A percentile compares a stretch with the other conserved stretches of the same genome.
Evolutionary conservation across 2,329 filamentous ascomycete species (phyloP).

Genomic region (Thielaviopsis ethacetica): DNA sequence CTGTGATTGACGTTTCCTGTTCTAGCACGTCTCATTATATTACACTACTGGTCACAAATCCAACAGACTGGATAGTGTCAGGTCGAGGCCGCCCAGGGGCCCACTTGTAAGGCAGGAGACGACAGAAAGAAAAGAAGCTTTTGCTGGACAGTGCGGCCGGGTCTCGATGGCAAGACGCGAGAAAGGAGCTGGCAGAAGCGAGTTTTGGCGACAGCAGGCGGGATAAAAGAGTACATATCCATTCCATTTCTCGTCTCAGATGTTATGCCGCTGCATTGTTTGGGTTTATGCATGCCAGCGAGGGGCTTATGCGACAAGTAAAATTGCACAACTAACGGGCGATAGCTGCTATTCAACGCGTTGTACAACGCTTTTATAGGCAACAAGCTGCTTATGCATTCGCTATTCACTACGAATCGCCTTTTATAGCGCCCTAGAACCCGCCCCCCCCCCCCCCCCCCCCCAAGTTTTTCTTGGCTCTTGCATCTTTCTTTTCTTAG

Average conservation of each 20-base stretch:
- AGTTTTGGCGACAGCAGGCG: not conserved
- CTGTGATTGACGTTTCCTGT: not conserved
- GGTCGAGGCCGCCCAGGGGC: not conserved
- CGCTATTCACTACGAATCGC: not conserved
- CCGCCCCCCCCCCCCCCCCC: no score
- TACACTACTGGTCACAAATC: not conserved
- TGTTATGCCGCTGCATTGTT: not conserved
- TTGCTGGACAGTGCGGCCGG: not conserved
- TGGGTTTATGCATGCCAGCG: not conserved
- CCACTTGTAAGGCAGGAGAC: no score
- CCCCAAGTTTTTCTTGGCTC: not conserved
- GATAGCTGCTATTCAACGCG: no score
- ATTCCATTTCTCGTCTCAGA: not conserved
- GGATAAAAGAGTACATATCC: not conserved
- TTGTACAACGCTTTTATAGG: no score
- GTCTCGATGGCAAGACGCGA: not conserved
- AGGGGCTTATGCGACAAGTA: no score
- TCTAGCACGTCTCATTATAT: not conserved
- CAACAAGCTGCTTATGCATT: no score
- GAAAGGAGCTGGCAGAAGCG: not conserved
- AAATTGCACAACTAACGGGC: no score
- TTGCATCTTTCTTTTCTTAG: not conserved
- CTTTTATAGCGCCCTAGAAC: not conserved
- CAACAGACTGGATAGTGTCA: not conserved
- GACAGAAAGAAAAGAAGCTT: not conserved